Base-by-base conservation (phyloP, 495 filamentous ascomycete genomes). In the Hypoxylon subgilvum region DNA sequence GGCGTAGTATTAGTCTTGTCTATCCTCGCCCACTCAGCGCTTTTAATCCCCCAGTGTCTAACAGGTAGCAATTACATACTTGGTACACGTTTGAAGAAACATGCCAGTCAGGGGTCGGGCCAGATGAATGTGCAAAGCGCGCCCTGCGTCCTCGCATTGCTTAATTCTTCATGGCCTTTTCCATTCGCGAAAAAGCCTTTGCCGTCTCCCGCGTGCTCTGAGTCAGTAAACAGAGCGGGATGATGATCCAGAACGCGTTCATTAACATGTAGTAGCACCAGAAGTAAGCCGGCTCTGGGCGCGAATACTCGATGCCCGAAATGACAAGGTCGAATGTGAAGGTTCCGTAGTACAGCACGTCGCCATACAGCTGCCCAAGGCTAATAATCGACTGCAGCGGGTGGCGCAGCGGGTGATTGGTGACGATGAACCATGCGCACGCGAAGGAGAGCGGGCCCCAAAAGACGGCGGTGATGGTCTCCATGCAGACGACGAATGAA, bases 381-480 rank as follows among this genome's bases (percentile, higher is more conserved):
- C 72, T 77, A 36, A 85, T 79, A 30, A 83, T 67, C 19, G 71
- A 63, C 67, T 86, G 82, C 42, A 83, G 61, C 4, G 81, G 74
- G 60, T 84, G 42, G 18, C 83, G 76, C 17, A 81, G 63, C 3
- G 80, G 77, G 61, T 78, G 74, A 21, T 75, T 68, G 4, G 48
- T 71, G 8, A 71, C 65, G 61, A 84, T 79, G 39, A 78, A 59
- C 22, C 57, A 69, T 9, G 79, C 80, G 21, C 76, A 66, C 17
- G 75, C 32, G 59, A 84, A 77, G 21, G 78, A 84, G 2, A 83
- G 70, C 1, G 83, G 83, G 0, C 83, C 83, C 81, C 81, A 84
- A 52, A 63, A 43, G 57, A 79, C 77, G n/a, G 74, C 78, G 10
- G 81, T 84, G 44, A 80, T 69, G 18, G 71, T 75, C 66, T 86